Evolutionary conservation across 345 rosid genomes (phyloP).

Genomic region (Eucalyptus regnans): DNA sequence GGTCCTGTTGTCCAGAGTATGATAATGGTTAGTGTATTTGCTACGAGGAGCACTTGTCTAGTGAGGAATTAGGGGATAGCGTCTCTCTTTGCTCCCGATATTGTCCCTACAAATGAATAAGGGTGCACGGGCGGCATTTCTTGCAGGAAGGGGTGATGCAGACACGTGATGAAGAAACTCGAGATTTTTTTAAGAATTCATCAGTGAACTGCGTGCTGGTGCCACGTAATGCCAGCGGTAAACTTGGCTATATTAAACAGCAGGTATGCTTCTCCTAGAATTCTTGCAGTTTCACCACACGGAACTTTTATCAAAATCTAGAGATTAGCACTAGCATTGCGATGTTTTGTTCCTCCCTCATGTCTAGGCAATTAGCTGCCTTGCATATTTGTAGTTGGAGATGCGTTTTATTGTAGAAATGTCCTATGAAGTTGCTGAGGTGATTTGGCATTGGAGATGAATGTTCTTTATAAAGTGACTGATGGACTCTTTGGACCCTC

Average conservation of each 20-base stretch:
- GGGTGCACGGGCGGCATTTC: background rate
- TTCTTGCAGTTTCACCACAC: background rate
- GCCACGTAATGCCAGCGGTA: conserved; percentile 81
- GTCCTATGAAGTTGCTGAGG: background rate
- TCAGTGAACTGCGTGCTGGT: conserved; percentile 82
- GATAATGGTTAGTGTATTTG: background rate
- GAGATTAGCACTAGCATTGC: background rate
- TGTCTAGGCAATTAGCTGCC: background rate
- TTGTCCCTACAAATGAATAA: background rate
- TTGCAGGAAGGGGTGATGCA: conserved; percentile 77
- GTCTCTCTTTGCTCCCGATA: background rate
- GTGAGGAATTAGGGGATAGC: background rate
- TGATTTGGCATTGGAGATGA: background rate
- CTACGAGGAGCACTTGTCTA: background rate
- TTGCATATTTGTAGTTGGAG: background rate
- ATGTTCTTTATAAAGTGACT: background rate
- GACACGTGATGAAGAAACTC: conserved; percentile 90
- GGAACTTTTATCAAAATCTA: background rate
- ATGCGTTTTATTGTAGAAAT: background rate
- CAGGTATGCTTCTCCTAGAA: conserved; percentile 28
- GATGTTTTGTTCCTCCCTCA: background rate
- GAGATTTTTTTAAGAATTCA: conserved; percentile 86
- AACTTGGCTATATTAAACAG: conserved; percentile 71
- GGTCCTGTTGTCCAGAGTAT: background rate
- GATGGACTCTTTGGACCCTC: background rate